These are phyloP conservation scores for Hyaloperonospora brassicae DNA, from an alignment of 352 stramenopile genomes.

Conservation along the genomic window DNA sequence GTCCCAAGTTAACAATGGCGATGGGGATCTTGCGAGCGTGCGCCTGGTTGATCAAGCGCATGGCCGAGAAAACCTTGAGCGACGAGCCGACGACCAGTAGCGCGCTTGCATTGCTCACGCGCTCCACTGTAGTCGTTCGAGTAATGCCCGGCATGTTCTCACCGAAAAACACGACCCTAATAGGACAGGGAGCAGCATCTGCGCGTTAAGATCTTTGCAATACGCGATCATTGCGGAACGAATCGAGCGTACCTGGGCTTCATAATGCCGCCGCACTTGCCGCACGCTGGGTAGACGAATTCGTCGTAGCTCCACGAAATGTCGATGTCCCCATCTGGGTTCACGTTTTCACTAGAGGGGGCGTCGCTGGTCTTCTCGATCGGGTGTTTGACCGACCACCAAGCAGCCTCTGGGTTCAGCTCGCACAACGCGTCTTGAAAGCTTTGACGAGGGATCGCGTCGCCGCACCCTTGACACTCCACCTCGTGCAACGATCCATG, in stretches of 20 bases:
- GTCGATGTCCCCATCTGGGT: slow-evolving; percentile 91
- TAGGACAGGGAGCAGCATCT: not conserved
- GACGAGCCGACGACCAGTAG: slow-evolving; percentile 91
- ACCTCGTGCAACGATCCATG: slow-evolving; percentile 90
- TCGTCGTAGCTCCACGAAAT: slow-evolving; percentile 78
- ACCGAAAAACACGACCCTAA: slow-evolving; percentile 95
- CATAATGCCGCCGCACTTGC: slow-evolving; percentile 67
- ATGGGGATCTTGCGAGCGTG: slow-evolving; percentile 55
- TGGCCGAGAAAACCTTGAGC: slow-evolving; percentile 92
- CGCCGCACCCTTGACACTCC: slow-evolving; percentile 68
- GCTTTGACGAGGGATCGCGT: slow-evolving; percentile 53
- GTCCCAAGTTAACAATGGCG: slow-evolving; percentile 84
- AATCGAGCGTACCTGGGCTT: slow-evolving; percentile 51
- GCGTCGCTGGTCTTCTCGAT: slow-evolving; percentile 41
- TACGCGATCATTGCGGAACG: not conserved
- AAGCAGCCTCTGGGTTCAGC: slow-evolving; percentile 67
- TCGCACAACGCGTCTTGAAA: slow-evolving; percentile 82
- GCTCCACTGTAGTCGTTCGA: slow-evolving; percentile 57
- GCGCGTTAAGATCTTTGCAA: not conserved
- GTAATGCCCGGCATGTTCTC: slow-evolving; percentile 87
- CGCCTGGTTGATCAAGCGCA: slow-evolving; percentile 85
- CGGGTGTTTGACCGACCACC: slow-evolving; percentile 32
- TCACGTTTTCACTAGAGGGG: slow-evolving; percentile 62
- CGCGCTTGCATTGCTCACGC: slow-evolving; percentile 76
- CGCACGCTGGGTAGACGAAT: slow-evolving; percentile 74